These are phyloP conservation scores for Gilbertella persicaria DNA, from an alignment of 371 early-diverging fungal genomes.

Conservation along the genomic window DNA sequence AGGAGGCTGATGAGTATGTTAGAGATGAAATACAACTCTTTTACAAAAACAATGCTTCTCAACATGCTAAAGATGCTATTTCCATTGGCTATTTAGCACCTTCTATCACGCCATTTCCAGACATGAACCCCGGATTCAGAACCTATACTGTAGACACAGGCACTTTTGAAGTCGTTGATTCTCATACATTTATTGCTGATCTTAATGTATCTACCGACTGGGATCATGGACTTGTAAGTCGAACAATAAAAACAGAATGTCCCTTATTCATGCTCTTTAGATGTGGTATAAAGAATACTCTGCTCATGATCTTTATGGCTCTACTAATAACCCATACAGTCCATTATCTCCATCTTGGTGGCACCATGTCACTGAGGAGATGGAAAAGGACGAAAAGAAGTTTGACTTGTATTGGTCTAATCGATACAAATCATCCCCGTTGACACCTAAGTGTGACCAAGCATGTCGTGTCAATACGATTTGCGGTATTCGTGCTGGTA, in stretches of 20 bases:
- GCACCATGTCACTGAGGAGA: constrained; percentile 56
- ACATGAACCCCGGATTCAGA: constrained; percentile 61
- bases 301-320: constrained; percentile 48
- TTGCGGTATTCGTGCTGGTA: constrained; percentile 58
- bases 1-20: neutral
- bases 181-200: constrained; percentile 57
- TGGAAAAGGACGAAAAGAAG: constrained; percentile 38
- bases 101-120: constrained; percentile 52
- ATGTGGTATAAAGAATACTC: constrained; percentile 67
- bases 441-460: constrained; percentile 33
- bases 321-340: constrained; percentile 6
- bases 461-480: constrained; percentile 43
- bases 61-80: constrained; percentile 47
- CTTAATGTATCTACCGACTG: constrained; percentile 44
- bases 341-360: constrained; percentile 62
- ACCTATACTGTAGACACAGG: constrained; percentile 55
- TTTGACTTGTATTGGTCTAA: constrained; percentile 51
- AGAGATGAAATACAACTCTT: constrained; percentile 58
- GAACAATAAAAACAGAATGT: neutral
- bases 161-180: constrained; percentile 60
- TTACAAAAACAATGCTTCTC: constrained; percentile 35
- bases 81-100: constrained; percentile 56
- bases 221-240: constrained; percentile 42
- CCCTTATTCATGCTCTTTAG: constrained; percentile 20
- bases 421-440: constrained; percentile 47